phyloP scores from a whole-genome alignment of 345 rosid genomes.

The Eucalyptus camaldulensis region DNA sequence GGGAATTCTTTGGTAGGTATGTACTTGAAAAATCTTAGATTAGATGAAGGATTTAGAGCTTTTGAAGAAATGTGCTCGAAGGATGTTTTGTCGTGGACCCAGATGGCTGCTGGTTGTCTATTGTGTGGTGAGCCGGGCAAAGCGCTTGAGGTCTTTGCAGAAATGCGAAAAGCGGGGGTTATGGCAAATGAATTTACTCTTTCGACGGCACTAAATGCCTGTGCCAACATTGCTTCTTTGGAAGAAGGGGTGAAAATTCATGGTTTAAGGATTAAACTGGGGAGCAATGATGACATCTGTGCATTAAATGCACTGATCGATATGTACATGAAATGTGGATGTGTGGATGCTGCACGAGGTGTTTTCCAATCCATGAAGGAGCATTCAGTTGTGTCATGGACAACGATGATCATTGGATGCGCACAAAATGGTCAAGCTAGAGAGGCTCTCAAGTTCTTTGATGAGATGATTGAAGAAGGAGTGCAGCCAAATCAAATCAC shows the following conservation, averaged over 20 bases:
- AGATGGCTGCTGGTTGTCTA: constrained; percentile 31
- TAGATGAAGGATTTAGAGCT: constrained; percentile 20
- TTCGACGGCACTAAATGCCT: constrained; percentile 32
- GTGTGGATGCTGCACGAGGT: constrained; percentile 28
- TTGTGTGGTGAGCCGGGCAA: constrained; percentile 27
- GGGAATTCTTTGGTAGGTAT: constrained; percentile 35
- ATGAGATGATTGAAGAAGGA: constrained; percentile 22
- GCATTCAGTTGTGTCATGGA: constrained; percentile 34
- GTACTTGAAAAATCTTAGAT: constrained; percentile 21
- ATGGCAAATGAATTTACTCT: constrained; percentile 38
- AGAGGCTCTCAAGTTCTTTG: constrained; percentile 29
- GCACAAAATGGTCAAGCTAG: constrained; percentile 39
- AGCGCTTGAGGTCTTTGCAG: constrained; percentile 21
- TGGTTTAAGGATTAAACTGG: constrained; percentile 34
- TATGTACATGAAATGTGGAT: constrained; percentile 43
- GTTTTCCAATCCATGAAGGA: constrained; percentile 16
- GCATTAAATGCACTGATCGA: constrained; percentile 47
- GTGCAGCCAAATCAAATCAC: constrained; percentile 33
- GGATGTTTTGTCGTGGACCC: constrained; percentile 40
- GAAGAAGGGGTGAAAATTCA: constrained; percentile 39
- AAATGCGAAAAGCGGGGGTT: constrained; percentile 32
- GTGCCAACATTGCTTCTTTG: constrained; percentile 28
- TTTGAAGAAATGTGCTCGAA: constrained; percentile 22
- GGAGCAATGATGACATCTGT: constrained; percentile 20
- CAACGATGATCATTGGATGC: constrained; percentile 42